phyloP scores from a whole-genome alignment of 108 stramenopile genomes.

The Skeletonema menzelii region DNA sequence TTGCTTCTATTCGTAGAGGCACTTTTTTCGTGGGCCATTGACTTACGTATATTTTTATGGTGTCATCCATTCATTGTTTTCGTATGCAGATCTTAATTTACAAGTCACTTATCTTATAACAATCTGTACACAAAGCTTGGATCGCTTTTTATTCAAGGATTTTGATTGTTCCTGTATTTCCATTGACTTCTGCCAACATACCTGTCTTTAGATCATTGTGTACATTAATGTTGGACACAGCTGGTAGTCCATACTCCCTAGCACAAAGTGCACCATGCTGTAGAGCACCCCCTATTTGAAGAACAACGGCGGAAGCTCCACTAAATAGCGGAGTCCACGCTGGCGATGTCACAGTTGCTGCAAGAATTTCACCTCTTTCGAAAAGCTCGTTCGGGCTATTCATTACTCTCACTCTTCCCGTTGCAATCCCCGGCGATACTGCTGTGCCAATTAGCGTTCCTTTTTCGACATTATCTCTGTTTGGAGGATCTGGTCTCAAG shows the following conservation, averaged over 20 bases:
- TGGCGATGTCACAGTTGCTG: slow-evolving; percentile 16
- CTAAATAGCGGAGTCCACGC: slow-evolving; percentile 34
- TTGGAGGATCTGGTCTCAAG: slow-evolving; percentile 17
- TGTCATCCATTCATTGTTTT: too few relatives aligned
- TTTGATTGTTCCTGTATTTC: slow-evolving; percentile 21
- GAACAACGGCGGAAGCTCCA: slow-evolving; percentile 18
- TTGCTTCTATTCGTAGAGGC: too few relatives aligned
- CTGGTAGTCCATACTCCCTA: slow-evolving; percentile 25
- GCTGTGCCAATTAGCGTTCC: slow-evolving; percentile 15
- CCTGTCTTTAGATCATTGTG: slow-evolving; percentile 16
- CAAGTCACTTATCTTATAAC: too few relatives aligned
- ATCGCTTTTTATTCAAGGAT: slow-evolving; percentile 2
- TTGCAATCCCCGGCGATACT: slow-evolving; percentile 21
- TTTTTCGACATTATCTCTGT: background rate
- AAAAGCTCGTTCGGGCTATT: slow-evolving; percentile 14
- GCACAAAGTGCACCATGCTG: slow-evolving; percentile 40
- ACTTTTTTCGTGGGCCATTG: too few relatives aligned
- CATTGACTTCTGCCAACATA: slow-evolving; percentile 31
- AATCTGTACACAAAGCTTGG: too few relatives aligned
- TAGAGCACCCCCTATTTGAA: slow-evolving; percentile 28
- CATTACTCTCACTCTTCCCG: slow-evolving; percentile 19
- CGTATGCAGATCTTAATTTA: too few relatives aligned
- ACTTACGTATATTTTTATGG: too few relatives aligned
- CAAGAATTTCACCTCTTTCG: slow-evolving; percentile 27
- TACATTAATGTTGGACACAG: slow-evolving; percentile 25